Base-by-base conservation (phyloP, 2,329 filamentous ascomycete species). In the Fusarium nanum region DNA sequence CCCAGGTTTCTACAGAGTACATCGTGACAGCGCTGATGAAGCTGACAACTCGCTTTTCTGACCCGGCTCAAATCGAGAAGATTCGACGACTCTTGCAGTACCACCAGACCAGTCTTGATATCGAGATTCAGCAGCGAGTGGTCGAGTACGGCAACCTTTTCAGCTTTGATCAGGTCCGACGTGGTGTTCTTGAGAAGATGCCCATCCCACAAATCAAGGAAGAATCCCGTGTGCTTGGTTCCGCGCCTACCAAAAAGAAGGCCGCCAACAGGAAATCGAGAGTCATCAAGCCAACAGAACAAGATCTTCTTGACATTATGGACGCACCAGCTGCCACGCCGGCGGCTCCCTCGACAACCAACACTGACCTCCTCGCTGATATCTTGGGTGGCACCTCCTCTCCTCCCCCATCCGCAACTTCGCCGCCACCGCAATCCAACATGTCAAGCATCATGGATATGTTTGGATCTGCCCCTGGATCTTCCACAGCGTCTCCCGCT, bases 101-200 rank as follows among this genome's bases (percentile, higher is more conserved):
- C 67, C 89, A 97, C 76, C 92, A 95, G 68, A 91, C 93, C 11
- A 97, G 96, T 78, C 85, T 99, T 55, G 95, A 97, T 76, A 91
- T 98, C 27, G 96, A 99, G 79, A 92, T 98, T 25, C 97, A 99
- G 80, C 96, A 99, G 81, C 90, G 96, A 78, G 92, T 95, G 7
- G 94, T 97, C 22, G 96, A 99, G 79, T 99, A 98, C 76, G 89
- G 91, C 62, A 98, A 98, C 76, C 85, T 99, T n/a, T 98, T 99
- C 76, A 88, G 89, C 1, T 93, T 93, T 75, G 94, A 99, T 73
- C 86, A 93, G 64, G 92, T 99, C 60, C 90, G 95, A 57, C 88
- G 88, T 64, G 96, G 96, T 61, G 96, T 99, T 5, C 84, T 99
- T 13, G 96, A 99, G 82, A 97, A 96, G 80, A 99, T 99, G 97